These are phyloP conservation scores for Lathyrus oleraceus DNA, from an alignment of 306 rosid species.

Conservation along the genomic window DNA sequence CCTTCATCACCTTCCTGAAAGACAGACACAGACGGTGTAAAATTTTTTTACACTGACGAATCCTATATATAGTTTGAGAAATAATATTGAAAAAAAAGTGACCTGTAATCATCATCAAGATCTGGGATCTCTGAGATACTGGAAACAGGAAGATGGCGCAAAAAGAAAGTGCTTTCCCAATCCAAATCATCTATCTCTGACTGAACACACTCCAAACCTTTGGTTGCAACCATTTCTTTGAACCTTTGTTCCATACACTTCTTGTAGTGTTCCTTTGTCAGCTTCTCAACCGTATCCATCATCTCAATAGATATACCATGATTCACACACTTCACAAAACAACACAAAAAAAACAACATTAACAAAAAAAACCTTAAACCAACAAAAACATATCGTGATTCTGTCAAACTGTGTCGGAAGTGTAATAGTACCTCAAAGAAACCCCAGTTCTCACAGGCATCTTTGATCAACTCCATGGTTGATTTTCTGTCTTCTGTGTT, in stretches of 20 bases:
- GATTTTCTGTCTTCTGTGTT: conserved; percentile 59
- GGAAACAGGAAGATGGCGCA: conserved; percentile 86
- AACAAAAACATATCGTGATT: neutral
- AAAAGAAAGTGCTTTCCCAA: conserved; percentile 94
- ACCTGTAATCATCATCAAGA: conserved; percentile 70
- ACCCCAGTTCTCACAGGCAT: conserved; percentile 98
- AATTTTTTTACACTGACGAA: neutral
- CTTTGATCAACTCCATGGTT: conserved; percentile 68
- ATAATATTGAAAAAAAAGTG: neutral
- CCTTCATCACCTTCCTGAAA: conserved; percentile 71
- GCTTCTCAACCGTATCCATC: conserved; percentile 82
- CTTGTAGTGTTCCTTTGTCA: conserved; percentile 85
- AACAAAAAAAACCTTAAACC: neutral
- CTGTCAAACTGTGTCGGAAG: neutral
- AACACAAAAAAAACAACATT: neutral
- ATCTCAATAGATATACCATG: conserved; percentile 79
- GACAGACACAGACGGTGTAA: neutral
- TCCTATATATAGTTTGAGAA: neutral
- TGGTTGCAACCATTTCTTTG: conserved; percentile 72
- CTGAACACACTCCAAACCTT: conserved; percentile 62
- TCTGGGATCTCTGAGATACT: conserved; percentile 73
- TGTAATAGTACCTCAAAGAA: conserved; percentile 73
- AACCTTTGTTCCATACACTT: conserved; percentile 83
- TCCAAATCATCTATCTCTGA: conserved; percentile 69
- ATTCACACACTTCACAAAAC: conserved; percentile 64